A percentile compares a stretch with the other conserved stretches of the same genome.
phyloP scores from a whole-genome alignment of 139 green algal genomes.

The Closterium sp. region DNA sequence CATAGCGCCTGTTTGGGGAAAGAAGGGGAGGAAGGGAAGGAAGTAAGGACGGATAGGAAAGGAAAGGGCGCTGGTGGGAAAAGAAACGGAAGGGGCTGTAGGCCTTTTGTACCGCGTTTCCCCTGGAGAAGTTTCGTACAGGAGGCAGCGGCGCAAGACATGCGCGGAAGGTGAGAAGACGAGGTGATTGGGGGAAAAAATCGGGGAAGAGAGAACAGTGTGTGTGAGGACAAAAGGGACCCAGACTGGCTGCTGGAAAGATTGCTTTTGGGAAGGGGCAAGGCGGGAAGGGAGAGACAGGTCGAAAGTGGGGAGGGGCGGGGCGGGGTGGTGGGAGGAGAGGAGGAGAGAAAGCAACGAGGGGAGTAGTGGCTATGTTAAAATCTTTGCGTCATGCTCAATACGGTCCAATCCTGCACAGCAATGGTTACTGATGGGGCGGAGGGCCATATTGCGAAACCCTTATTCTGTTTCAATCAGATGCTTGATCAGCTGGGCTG shows the following conservation, averaged over 20 bases:
- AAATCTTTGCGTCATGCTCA: neutral
- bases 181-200: neutral
- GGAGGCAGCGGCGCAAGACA: neutral
- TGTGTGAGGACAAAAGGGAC: neutral
- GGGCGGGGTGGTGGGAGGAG: neutral
- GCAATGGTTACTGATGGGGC: neutral
- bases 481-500: neutral
- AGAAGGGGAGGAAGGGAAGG: neutral
- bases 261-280: neutral
- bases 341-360: neutral
- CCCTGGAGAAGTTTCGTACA: neutral
- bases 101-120: too few relatives aligned
- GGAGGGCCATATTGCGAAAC: too few relatives aligned
- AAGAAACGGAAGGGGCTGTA: neutral
- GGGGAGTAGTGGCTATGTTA: neutral
- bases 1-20: neutral
- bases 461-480: too few relatives aligned
- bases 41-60: neutral
- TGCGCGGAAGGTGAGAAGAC: neutral
- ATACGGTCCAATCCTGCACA: neutral
- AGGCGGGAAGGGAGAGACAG: too few relatives aligned
- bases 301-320: neutral
- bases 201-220: too few relatives aligned
- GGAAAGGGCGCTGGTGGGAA: neutral
- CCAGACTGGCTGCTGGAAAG: neutral